These are phyloP conservation scores for Trichoderma citrinoviride DNA, from an alignment of 2,329 filamentous ascomycete species.

Conservation along the genomic window DNA sequence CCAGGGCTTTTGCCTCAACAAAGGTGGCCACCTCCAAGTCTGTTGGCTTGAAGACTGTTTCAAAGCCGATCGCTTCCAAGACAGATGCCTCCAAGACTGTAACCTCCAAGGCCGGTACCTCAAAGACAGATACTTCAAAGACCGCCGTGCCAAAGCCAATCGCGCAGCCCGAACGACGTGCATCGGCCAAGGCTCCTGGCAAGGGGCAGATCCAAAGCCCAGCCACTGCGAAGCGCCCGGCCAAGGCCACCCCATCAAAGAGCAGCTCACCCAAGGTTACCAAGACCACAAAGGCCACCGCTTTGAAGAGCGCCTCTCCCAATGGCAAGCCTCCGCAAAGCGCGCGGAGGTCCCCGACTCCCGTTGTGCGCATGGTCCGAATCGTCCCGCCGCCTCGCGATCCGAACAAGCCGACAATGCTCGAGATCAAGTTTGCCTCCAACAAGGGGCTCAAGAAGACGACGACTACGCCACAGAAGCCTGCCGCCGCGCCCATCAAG, in stretches of 20 bases:
- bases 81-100: neutral
- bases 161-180: neutral
- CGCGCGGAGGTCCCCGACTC: neutral
- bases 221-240: neutral
- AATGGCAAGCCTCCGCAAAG: neutral
- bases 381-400: slow-evolving; percentile 1
- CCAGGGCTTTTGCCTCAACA: neutral
- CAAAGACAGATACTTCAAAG: neutral
- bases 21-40: neutral
- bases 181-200: neutral
- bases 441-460: neutral
- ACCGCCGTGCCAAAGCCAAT: neutral
- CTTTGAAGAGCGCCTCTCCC: neutral
- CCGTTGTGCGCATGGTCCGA: neutral
- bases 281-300: neutral
- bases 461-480: neutral
- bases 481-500: slow-evolving; percentile 7
- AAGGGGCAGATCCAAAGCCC: neutral
- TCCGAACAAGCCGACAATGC: slow-evolving; percentile 3
- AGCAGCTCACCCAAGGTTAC: neutral
- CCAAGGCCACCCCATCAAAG: neutral
- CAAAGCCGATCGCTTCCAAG: neutral
- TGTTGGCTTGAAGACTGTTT: neutral
- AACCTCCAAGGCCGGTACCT: too few relatives aligned
- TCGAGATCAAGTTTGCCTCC: slow-evolving; percentile 13